Evolutionary conservation across 2,329 filamentous ascomycete genomes (phyloP).

Genomic region (Paecilomyces formosus): DNA sequence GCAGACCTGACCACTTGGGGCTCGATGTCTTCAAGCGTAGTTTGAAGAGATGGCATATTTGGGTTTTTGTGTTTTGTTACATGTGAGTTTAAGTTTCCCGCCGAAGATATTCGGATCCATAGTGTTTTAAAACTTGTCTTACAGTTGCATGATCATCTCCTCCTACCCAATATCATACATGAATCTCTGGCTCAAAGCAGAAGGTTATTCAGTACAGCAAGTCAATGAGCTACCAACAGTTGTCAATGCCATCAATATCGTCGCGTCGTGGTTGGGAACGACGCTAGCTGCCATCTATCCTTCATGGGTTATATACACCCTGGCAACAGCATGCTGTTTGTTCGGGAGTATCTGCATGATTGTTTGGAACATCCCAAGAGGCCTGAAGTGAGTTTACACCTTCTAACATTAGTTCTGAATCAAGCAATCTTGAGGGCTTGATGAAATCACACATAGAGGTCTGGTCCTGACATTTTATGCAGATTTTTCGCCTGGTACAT

Average conservation of each 20-base stretch:
- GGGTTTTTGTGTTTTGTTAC: conserved; percentile 42
- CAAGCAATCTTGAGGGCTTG: background rate
- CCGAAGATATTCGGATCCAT: background rate
- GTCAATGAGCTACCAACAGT: conserved; percentile 46
- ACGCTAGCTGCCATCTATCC: conserved; percentile 47
- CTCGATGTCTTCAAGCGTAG: conserved; percentile 41
- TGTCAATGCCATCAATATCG: conserved; percentile 41
- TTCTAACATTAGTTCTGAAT: background rate
- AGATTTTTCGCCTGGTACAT: conserved; percentile 39
- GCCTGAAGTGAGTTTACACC: conserved; percentile 33
- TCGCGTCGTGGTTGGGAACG: conserved; percentile 43
- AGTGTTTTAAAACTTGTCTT: background rate
- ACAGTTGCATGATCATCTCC: conserved; percentile 38
- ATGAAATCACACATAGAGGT: too few relatives aligned
- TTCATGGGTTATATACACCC: conserved; percentile 41
- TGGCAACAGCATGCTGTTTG: conserved; percentile 33
- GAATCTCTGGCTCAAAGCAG: conserved; percentile 47
- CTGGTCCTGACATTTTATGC: too few relatives aligned
- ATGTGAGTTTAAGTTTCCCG: conserved; percentile 29
- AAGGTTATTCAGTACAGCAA: conserved; percentile 41
- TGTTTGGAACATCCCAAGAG: conserved; percentile 44
- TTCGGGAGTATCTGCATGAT: conserved; percentile 42
- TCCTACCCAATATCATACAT: conserved; percentile 42
- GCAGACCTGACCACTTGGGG: conserved; percentile 33
- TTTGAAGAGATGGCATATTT: conserved; percentile 45